phyloP scores from a whole-genome alignment of 192 early-diverging fungal species.

The Podochytrium sp. region DNA sequence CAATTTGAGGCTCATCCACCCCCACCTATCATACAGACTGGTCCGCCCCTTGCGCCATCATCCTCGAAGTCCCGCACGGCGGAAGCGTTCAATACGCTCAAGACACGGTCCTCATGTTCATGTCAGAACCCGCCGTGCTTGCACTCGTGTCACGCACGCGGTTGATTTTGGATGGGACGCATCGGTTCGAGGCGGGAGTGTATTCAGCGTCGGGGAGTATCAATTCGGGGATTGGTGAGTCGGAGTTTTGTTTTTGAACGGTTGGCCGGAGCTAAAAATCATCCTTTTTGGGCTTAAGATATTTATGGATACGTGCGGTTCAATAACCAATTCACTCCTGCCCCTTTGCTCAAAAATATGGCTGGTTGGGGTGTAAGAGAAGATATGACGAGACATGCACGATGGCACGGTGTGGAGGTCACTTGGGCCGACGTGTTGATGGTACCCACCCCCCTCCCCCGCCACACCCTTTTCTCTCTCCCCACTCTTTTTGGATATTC shows the following conservation, averaged over 20 bases:
- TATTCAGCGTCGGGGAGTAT: constrained; percentile 1
- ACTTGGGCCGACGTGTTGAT: constrained; percentile 58
- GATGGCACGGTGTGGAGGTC: constrained; percentile 58
- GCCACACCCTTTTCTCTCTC: constrained; percentile 27
- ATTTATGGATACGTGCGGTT: constrained; percentile 55
- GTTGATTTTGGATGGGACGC: constrained; percentile 47
- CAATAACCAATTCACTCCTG: constrained; percentile 54
- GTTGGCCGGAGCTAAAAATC: background rate
- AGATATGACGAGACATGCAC: constrained; percentile 47
- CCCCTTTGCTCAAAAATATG: constrained; percentile 45
- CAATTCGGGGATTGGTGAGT: background rate
- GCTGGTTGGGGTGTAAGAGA: constrained; percentile 55
- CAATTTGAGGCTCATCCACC: background rate
- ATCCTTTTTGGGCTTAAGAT: constrained; percentile 23
- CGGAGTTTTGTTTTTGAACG: background rate
- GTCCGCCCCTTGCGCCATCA: constrained; percentile 61
- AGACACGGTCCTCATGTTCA: constrained; percentile 57
- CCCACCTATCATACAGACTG: constrained; percentile 43
- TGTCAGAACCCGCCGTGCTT: constrained; percentile 49
- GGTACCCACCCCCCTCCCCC: background rate
- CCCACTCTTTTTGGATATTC: too few species aligned
- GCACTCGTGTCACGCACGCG: constrained; percentile 45
- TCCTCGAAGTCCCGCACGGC: constrained; percentile 43
- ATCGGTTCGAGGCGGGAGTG: constrained; percentile 50
- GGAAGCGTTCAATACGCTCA: constrained; percentile 46